A percentile compares a stretch with the other conserved stretches of the same genome.
These are phyloP conservation scores for Cystobasidiaceae sp. DNA, from an alignment of 1,284 basidiomycete species.

Conservation along the genomic window DNA sequence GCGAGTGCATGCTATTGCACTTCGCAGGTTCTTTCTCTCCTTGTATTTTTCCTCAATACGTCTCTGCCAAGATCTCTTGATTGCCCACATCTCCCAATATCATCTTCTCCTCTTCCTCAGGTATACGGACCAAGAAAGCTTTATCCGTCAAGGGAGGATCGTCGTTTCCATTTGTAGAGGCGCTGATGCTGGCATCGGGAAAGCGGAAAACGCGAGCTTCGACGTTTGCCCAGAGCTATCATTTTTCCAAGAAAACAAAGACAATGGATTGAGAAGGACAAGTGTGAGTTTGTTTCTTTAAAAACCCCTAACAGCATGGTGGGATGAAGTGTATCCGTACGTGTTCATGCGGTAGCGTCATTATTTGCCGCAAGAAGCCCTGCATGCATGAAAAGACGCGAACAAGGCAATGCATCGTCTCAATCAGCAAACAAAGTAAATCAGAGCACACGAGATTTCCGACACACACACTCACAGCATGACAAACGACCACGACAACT, in stretches of 20 bases:
- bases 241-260: too few species aligned
- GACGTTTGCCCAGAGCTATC: conserved; percentile 21
- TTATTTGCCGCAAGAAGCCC: conserved; percentile 26
- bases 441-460: too few species aligned
- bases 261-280: too few species aligned
- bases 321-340: background rate
- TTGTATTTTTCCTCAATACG: background rate
- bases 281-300: too few species aligned
- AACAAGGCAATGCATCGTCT: too few species aligned
- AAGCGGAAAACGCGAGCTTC: conserved; percentile 23
- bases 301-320: too few species aligned
- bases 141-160: background rate
- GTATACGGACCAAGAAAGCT: conserved; percentile 12
- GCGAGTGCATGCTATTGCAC: too few species aligned
- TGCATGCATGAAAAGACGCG: too few species aligned
- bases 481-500: conserved; percentile 11
- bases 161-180: background rate
- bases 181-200: conserved; percentile 1
- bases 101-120: conserved; percentile 10
- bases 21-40: background rate
- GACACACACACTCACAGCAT: conserved; percentile 24
- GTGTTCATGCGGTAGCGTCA: conserved; percentile 14
- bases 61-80: background rate
- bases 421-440: too few species aligned
- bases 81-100: conserved; percentile 1